Evolutionary conservation across 768 basidiomycete species (phyloP), one percentile per base, ranked within the genome.

Genomic region (Amanita muscaria): DNA sequence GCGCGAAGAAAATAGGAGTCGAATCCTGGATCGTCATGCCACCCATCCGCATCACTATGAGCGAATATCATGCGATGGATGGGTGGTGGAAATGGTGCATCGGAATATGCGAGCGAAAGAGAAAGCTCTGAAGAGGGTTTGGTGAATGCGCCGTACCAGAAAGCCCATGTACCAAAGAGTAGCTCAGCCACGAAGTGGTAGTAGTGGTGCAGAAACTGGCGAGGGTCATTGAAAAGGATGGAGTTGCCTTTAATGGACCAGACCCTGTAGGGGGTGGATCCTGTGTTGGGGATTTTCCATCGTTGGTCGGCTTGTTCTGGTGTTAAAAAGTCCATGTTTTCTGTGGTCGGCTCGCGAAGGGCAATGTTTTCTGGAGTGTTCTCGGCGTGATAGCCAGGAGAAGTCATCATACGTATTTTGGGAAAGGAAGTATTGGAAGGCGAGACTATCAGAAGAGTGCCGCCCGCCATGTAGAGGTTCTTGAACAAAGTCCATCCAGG

Each of bases 111-210:
- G 36, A 12, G 44, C 29, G 11, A 41, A 21, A 24, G 44, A 34
- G 16, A 41, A 9, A 60, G 52, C 9, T 53, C 16, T 2, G 59
- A 59, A 33, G 40, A 42, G 4, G 40, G 40, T 22, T 14, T 27
- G 8, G 40, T 42, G 30, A 61, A 74, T 5, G 80, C 70, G 27
- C 80, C 80, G 35, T 69, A 66, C 81, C 81, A 87, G 53, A 87
- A 74, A 1, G 84, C 74, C 73, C 85, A 87, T 3, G 74, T 64
- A 24, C 88, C 88, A 24, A 90, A 66, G 46, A 88, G 64, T 37
- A 88, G 76, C 57, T 92, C 89, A 0, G 83, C 89, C 24, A 83
- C 83, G 48, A 88, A 81, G 62, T 91, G 89, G 61, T 90, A 91
- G 60, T 89, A 91, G 58, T 91, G 89, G 37, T 70, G 66, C n/a